A percentile compares a stretch with the other conserved stretches of the same genome.
Conservation (phyloP, 2,329 filamentous ascomycete genomes). For the Sporothrix dimorphospora region DNA sequence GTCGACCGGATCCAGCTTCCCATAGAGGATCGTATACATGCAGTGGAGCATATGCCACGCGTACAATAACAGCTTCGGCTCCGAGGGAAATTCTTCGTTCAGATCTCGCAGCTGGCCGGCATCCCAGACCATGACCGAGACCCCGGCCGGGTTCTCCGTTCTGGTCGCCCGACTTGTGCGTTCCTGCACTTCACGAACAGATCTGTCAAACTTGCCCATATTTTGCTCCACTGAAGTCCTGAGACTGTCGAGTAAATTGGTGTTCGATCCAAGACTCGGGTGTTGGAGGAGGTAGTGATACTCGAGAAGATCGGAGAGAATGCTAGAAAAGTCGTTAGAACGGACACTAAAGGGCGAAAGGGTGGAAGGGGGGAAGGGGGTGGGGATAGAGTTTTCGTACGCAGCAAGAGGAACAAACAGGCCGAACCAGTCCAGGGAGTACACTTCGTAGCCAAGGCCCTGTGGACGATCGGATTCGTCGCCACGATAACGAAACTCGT, state of each 20-base stretch:
- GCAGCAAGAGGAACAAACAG: conserved; percentile 1
- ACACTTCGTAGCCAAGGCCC: conserved; percentile 1
- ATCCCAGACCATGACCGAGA: conserved; percentile 12
- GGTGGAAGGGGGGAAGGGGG: no score
- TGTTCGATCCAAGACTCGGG: background rate
- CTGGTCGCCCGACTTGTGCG: background rate
- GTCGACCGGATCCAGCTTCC: conserved; percentile 11
- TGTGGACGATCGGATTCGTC: background rate
- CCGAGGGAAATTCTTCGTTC: background rate
- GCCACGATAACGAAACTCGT: background rate
- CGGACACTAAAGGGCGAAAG: no score
- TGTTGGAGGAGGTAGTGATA: conserved; percentile 8
- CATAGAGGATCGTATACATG: conserved; percentile 14
- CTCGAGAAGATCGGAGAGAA: conserved; percentile 10
- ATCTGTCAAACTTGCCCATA: conserved; percentile 12
- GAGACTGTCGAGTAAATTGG: background rate
- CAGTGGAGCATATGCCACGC: conserved; percentile 23
- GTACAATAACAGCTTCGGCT: conserved; percentile 11
- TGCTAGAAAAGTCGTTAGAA: background rate
- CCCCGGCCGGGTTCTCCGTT: background rate
- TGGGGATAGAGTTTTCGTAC: background rate
- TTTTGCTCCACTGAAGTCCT: background rate
- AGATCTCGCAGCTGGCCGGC: background rate
- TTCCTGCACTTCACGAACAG: background rate
- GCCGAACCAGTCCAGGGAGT: conserved; percentile 9